Base-by-base conservation (phyloP, 1,139 yeast genomes). In the Blastobotrys petasosporus region DNA sequence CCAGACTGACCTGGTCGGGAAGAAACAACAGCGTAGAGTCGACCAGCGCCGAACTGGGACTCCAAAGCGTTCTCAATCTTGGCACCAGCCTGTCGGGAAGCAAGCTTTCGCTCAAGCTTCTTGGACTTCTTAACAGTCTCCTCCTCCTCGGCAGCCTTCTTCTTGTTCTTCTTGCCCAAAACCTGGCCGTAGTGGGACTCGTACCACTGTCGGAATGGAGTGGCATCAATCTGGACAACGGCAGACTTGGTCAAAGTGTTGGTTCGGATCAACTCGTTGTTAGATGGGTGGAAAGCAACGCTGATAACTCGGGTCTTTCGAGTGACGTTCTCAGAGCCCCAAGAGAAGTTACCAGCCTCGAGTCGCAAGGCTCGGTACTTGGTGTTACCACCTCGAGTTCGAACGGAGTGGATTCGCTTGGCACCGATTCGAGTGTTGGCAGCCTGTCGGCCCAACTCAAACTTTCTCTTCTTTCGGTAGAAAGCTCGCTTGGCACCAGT, bases 1-100 rank as follows among this genome's bases (percentile, higher is more conserved):
- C 99, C 99, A 63, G 95, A 85, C 83, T 92, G 99, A 76, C 99
- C 99, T 74, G 99, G 99, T 83, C 99, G 90, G 54, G 98, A 92
- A 64, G 98, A 88, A 71, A 92, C 88, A 74, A 82, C 83, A 74
- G 98, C 98, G 80, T 92, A 92, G 69, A 92, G 84, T 79, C 94
- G 88, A 82, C 97, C 97, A 64, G 97, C 88, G 74, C 83, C 82
- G 83, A 92, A 92, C 80, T 92, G 98, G 66, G 90, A 70, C 70
- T 88, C 94, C 65, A 92, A 92, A 68, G 96, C 82, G 62, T 79
- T 72, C 77, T 90, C 97, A 67, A 88, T 78, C 77, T 82, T 79
- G 66, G 97, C 82, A 59, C 75, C 70, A 61, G 80, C 76, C 68
- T 95, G 80, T 82, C 97, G 87, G 59, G 94, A 70, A 71, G 95